Conservation (phyloP, 805 yeast species). For the Millerozyma miso region DNA sequence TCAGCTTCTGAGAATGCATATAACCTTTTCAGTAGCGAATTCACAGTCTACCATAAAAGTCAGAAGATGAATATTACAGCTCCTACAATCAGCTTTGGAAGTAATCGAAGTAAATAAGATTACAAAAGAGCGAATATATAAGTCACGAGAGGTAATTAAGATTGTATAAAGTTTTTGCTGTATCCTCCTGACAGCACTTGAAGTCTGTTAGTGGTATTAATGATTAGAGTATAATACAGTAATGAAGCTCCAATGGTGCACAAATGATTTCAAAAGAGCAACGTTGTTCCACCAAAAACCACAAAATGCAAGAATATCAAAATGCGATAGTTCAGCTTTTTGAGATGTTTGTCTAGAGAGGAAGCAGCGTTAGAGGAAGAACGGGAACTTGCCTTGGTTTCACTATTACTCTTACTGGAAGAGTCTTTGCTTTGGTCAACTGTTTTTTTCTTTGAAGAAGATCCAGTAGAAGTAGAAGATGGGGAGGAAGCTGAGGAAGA, state of each 20-base stretch:
- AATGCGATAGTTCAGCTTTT: background rate
- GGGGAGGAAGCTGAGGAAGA: slow-evolving; percentile 9
- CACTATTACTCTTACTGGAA: slow-evolving; percentile 4
- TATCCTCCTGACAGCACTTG: too few relatives aligned
- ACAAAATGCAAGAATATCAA: slow-evolving; percentile 16
- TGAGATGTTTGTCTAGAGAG: background rate
- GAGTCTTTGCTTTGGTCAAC: slow-evolving; percentile 32
- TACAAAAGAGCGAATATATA: background rate
- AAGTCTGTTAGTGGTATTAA: too few relatives aligned
- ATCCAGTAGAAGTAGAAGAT: slow-evolving; percentile 7
- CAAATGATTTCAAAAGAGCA: background rate
- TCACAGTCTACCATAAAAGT: too few relatives aligned
- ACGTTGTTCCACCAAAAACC: slow-evolving; percentile 14
- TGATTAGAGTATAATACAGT: too few relatives aligned
- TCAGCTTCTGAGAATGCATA: too few relatives aligned
- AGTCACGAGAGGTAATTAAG: background rate
- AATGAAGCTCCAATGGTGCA: too few relatives aligned
- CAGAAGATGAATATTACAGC: too few relatives aligned
- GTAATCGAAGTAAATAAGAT: background rate
- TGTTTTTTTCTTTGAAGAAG: slow-evolving; percentile 4
- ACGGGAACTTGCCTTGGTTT: slow-evolving; percentile 1
- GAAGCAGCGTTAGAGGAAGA: slow-evolving; percentile 2
- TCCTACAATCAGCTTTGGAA: too few relatives aligned
- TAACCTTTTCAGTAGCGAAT: too few relatives aligned
- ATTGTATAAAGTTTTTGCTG: background rate